These are phyloP conservation scores for Podospora tetraspora DNA, from an alignment of 495 filamentous ascomycete genomes.

Conservation along the genomic window DNA sequence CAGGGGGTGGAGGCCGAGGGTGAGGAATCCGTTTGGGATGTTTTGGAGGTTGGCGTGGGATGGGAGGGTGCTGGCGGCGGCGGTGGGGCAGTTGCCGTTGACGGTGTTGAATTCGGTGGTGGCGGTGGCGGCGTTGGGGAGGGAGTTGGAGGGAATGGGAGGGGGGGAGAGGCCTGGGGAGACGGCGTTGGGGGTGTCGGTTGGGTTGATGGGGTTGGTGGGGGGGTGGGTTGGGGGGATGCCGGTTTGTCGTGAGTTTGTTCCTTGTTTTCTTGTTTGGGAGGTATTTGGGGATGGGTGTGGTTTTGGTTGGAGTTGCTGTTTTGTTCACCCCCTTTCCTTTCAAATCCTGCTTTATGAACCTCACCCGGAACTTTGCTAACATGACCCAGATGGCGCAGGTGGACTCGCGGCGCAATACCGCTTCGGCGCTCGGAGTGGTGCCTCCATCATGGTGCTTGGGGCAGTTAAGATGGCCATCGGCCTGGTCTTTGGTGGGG, in stretches of 20 bases:
- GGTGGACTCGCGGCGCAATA: constrained; percentile 87
- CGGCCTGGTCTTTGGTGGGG: constrained; percentile 68
- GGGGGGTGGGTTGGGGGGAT: constrained; percentile 90
- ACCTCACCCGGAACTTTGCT: background rate
- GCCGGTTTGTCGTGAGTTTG: constrained; percentile 66
- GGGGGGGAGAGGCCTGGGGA: constrained; percentile 56
- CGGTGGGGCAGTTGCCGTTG: constrained; percentile 77
- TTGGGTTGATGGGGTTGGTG: constrained; percentile 74
- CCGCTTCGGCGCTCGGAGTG: constrained; percentile 84
- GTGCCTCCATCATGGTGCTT: constrained; percentile 72
- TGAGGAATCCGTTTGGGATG: background rate
- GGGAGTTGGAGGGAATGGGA: constrained; percentile 57
- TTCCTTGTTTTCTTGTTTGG: background rate
- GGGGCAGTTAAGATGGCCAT: constrained; percentile 70
- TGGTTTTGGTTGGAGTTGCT: background rate
- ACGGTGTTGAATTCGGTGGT: constrained; percentile 89
- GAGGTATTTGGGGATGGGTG: too few species aligned
- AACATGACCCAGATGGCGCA: constrained; percentile 54
- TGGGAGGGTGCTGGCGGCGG: constrained; percentile 45
- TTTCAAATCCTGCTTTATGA: background rate
- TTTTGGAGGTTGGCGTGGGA: constrained; percentile 40
- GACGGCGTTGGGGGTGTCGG: constrained; percentile 64
- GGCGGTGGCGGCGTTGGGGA: constrained; percentile 63
- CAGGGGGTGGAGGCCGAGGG: constrained; percentile 39
- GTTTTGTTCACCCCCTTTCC: background rate